Evolutionary conservation across 208 protist species (phyloP), one percentile per base, ranked within the genome.

Genomic region (Vickermania spadyakhi): DNA sequence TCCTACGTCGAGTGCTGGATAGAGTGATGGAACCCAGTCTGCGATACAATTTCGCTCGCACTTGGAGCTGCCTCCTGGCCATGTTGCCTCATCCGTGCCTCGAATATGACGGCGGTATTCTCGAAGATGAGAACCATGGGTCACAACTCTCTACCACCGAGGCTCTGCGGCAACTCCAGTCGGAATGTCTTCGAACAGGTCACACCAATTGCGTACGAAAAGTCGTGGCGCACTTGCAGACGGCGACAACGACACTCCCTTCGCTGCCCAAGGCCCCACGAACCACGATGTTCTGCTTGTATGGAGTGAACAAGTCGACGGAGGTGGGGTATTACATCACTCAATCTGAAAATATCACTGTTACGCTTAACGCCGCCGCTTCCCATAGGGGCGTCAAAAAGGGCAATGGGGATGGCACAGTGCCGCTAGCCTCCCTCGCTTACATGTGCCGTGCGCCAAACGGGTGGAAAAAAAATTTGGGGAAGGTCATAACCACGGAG

Each of bases 401-500:
- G 50, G 72, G 63, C 13, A 67, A 93, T 31, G 93, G 93, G 29
- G 93, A 97, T 52, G 90, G 90, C 26, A 97, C 93, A 22, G 89
- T 97, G 36, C 85, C 93, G 31, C 75, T 97, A 3, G 23, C 88
- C 36, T 89, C 80, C 28, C 79, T 97, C 21, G 89, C 73, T 21
- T 95, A 94, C 73, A 94, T 96, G 86, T 96, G 92, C 64, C 73
- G 87, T 1, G 83, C 84, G 14, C 68, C 76, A 41, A 93, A 95
- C 70, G 86, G 86, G 3, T 97, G 89, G 88, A 70, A 52, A 4
- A 66, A 71, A 31, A 83, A 86, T 64, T 81, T 91, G 26, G 82
- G 80, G 11, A 75, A 81, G 28, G 88, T 96, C 29, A 66, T 95
- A 21, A 96, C 90, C 30, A 72, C 84, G 2, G 89, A 97, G 64